Evolutionary conservation across 2,329 filamentous ascomycete genomes (phyloP).

Genomic region (Alternaria atra): DNA sequence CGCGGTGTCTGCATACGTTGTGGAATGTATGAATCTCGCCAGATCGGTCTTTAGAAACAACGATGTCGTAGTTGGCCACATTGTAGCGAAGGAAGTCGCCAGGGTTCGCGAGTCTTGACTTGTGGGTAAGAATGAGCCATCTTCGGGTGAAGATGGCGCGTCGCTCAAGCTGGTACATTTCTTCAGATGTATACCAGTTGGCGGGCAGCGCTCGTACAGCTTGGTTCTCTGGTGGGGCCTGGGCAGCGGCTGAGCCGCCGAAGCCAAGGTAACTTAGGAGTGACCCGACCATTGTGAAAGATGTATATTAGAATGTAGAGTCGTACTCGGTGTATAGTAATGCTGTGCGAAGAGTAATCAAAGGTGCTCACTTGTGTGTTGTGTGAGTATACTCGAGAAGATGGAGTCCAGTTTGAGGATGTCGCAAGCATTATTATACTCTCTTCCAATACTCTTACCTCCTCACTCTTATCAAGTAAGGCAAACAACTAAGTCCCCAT

Average conservation of each 20-base stretch:
- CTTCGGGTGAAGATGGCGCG: constrained; percentile 63
- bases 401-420: constrained; percentile 18
- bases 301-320: not conserved
- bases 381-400: constrained; percentile 2
- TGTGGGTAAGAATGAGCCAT: constrained; percentile 66
- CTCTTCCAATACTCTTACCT: constrained; percentile 15
- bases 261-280: constrained; percentile 41
- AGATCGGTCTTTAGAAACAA: constrained; percentile 50
- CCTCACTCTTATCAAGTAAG: constrained; percentile 40
- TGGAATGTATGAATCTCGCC: constrained; percentile 54
- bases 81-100: constrained; percentile 66
- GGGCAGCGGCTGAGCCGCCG: constrained; percentile 25
- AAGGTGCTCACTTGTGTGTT: not conserved
- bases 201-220: constrained; percentile 55
- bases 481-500: constrained; percentile 33
- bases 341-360: not conserved
- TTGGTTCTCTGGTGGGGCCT: constrained; percentile 23
- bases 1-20: constrained; percentile 58
- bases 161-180: constrained; percentile 59
- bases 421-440: constrained; percentile 34
- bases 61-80: constrained; percentile 55
- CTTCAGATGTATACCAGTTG: constrained; percentile 53
- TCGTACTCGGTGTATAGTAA: not conserved
- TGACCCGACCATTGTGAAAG: constrained; percentile 34
- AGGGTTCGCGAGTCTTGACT: constrained; percentile 58